Base-by-base conservation (phyloP, 2,329 filamentous ascomycete species). In the Raffaelea albimanens region DNA sequence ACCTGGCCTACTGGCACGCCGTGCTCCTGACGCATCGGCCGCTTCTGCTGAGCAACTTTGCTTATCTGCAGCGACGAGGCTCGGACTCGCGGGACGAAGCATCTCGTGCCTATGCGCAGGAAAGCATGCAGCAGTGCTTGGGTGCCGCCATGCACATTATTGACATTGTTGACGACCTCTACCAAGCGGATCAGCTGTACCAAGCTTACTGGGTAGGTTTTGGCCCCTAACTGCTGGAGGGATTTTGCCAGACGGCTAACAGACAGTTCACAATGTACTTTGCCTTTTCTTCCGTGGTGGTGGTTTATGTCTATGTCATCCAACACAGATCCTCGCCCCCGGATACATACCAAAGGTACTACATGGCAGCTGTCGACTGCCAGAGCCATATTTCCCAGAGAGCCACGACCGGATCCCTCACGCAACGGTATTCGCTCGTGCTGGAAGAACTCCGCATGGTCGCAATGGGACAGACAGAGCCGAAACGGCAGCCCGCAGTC, bases 291-390 rank as follows among this genome's bases (percentile, higher is more conserved):
- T 69, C 69, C 0, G 64, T 68, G 3, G 66, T 69, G 1, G 61
- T 71, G 1, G 56, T 72, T 2, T 72, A 72, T 47, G 63, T 72
- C 4, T 68, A 67, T 39, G 62, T 63, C 4, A 71, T 72, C 10
- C 68, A 69, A 39, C 57, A 65, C 29, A 52, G 61, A 1, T 52
- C 57, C 4, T 50, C 55, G 3, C 53, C 57, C 3, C 51, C 57
- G 31, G 56, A 59, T 22, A 56, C 53, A 2, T 63, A 62, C 48
- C 50, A 57, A 4, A 46, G 48, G 0, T 62, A 64, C 23, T 63
- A 70, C 18, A 51, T 59, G 14, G 63, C 63, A 1, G 69, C 68
- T 1, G 60, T 58, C 1, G 60, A 59, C 36, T 71, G 68, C 39
- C 69, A 71, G 43, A 47, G 52, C 1, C 65, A 70, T 42, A 61